Evolutionary conservation across 2,329 filamentous ascomycete species (phyloP).

Genomic region (Fusarium clavum): DNA sequence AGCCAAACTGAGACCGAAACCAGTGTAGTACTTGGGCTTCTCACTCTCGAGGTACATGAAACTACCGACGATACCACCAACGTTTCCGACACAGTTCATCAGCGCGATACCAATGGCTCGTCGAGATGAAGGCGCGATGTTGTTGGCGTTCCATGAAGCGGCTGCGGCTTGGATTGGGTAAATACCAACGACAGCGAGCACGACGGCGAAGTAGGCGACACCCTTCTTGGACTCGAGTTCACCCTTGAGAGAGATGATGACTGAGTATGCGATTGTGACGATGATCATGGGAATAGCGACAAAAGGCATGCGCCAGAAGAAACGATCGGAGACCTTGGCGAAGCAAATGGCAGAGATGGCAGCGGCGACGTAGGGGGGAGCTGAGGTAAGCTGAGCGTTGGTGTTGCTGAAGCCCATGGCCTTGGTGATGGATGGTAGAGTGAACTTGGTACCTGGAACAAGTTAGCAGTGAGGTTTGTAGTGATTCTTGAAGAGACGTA

Average conservation of each 20-base stretch:
- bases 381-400: slow-evolving; percentile 58
- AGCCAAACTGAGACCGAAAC: slow-evolving; percentile 52
- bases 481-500: neutral
- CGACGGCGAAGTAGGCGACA: slow-evolving; percentile 35
- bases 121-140: slow-evolving; percentile 42
- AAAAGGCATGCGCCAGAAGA: slow-evolving; percentile 51
- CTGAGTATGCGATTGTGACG: slow-evolving; percentile 36
- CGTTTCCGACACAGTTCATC: slow-evolving; percentile 48
- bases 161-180: slow-evolving; percentile 42
- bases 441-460: slow-evolving; percentile 42
- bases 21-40: slow-evolving; percentile 62
- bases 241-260: slow-evolving; percentile 39
- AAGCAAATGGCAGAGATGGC: slow-evolving; percentile 71
- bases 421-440: slow-evolving; percentile 42
- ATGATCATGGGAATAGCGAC: slow-evolving; percentile 38
- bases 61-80: slow-evolving; percentile 47
- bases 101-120: slow-evolving; percentile 51
- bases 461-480: neutral
- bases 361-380: slow-evolving; percentile 70
- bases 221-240: slow-evolving; percentile 35
- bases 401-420: slow-evolving; percentile 46
- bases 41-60: slow-evolving; percentile 47
- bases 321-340: slow-evolving; percentile 75
- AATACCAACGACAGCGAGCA: slow-evolving; percentile 39
- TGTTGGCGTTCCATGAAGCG: slow-evolving; percentile 43